Evolutionary conservation across 2,329 filamentous ascomycete genomes (phyloP), one percentile per base, ranked within the genome.

Genomic region (Colletotrichum cereale): DNA sequence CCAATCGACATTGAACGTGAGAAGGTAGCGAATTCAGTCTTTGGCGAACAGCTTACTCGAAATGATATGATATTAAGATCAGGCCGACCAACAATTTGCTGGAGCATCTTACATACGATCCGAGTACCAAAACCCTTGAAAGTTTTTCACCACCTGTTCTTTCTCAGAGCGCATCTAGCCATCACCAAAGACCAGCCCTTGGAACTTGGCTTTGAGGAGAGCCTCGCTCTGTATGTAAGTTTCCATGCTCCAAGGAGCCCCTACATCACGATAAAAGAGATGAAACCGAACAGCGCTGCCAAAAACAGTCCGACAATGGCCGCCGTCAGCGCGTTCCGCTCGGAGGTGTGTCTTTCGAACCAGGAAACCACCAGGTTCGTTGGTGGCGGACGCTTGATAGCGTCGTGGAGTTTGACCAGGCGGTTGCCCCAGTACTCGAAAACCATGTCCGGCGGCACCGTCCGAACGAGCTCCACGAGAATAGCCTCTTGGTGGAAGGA

Each of bases 71-170:
- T 26, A 29, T 50, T 14, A 50, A 29, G 47, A 50, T 29, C 5
- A 24, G 24, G n/a, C 47, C 47, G 24, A 50, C 47, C 12, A 50
- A 50, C 47, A 29, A 50, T 24, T 26, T 50, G 24, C 47, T 50
- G 24, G 47, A 29, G 5, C 47, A 50, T 24, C 47, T 50, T 26
- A 24, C 11, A 71, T 73, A 75, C 40, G 47, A 50, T 26, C 14
- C 47, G 47, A 16, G 47, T 3, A 50, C 47, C 47, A 50, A 50
- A 26, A 50, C 26, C 21, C 47, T 50, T 12, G n/a, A 50, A 24
- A 16, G 47, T 50, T 5, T 50, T 50, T 24, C 47, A 50, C 24
- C 47, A 50, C 14, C n/a, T 50, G n/a, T 50, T 50, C 12, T 50
- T 50, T 21, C 47, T 29, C 24, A 50, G 47, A 26, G 47, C 47